phyloP scores from a whole-genome alignment of 768 basidiomycete genomes.

The Mycena venus region DNA sequence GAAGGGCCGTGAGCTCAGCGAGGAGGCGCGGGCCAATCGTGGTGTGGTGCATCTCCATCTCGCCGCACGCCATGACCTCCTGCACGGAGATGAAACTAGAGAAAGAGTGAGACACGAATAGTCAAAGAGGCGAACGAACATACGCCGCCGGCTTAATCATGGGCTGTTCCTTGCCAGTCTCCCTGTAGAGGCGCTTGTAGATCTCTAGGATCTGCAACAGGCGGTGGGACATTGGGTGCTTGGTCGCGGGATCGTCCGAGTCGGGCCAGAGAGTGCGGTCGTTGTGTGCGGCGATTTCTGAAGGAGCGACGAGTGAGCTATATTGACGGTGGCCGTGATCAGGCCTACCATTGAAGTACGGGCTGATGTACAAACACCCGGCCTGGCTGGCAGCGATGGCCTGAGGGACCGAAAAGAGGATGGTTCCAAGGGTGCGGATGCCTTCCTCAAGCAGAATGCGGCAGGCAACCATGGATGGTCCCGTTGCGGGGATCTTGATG shows the following conservation, averaged over 20 bases:
- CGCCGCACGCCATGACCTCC: conserved; percentile 33
- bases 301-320: conserved; percentile 9
- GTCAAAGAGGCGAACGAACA: too few species aligned
- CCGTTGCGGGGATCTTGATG: conserved; percentile 63
- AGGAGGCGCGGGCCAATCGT: conserved; percentile 22
- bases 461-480: conserved; percentile 57
- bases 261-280: conserved; percentile 46
- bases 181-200: conserved; percentile 47
- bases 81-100: conserved; percentile 28
- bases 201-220: conserved; percentile 40
- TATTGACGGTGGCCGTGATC: too few species aligned
- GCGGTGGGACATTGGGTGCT: conserved; percentile 50
- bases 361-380: conserved; percentile 58
- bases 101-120: background rate
- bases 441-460: conserved; percentile 53
- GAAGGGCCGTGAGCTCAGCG: conserved; percentile 18
- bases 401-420: conserved; percentile 60
- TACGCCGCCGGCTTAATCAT: conserved; percentile 35
- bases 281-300: conserved; percentile 53
- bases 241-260: conserved; percentile 45
- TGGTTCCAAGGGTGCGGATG: conserved; percentile 61
- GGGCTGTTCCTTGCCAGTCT: conserved; percentile 51
- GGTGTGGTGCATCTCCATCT: conserved; percentile 32
- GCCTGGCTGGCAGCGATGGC: conserved; percentile 62
- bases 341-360: conserved; percentile 60